phyloP scores from a whole-genome alignment of 441 rosid species.

The Croton laevigatus region DNA sequence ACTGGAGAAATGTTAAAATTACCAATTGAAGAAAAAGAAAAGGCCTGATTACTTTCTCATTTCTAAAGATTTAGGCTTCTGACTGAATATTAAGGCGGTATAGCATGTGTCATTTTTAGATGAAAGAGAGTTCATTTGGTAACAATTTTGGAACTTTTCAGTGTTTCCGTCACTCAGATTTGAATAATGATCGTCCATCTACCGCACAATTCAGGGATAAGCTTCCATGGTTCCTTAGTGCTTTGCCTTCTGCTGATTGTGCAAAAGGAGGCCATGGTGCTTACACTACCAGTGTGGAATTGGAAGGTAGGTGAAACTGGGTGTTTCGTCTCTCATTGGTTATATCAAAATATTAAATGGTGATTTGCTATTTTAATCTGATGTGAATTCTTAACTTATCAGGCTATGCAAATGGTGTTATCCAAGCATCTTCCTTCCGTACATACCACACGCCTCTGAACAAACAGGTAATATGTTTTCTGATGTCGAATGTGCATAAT shows the following conservation, averaged over 20 bases:
- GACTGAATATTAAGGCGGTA: slow-evolving; percentile 7
- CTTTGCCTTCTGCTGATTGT: slow-evolving; percentile 97
- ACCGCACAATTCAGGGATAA: slow-evolving; percentile 83
- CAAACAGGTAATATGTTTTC: slow-evolving; percentile 62
- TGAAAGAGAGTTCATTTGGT: slow-evolving; percentile 14
- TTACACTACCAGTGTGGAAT: slow-evolving; percentile 81
- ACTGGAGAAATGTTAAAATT: not conserved
- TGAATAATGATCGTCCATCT: slow-evolving; percentile 82
- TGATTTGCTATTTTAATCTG: not conserved
- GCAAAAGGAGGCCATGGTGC: slow-evolving; percentile 99
- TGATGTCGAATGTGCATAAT: slow-evolving; percentile 14
- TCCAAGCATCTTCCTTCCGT: slow-evolving; percentile 97
- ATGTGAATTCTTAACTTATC: slow-evolving; percentile 17
- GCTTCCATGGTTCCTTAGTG: slow-evolving; percentile 95
- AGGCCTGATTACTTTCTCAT: not conserved
- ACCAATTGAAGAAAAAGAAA: no score
- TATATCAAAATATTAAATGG: not conserved
- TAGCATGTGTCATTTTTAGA: slow-evolving; percentile 16
- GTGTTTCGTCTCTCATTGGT: slow-evolving; percentile 16
- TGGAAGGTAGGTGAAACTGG: slow-evolving; percentile 54
- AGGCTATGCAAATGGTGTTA: slow-evolving; percentile 77
- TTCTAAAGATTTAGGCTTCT: slow-evolving; percentile 3
- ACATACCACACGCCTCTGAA: slow-evolving; percentile 97
- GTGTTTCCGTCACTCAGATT: slow-evolving; percentile 96
- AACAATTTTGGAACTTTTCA: slow-evolving; percentile 34